These are phyloP conservation scores for Colletotrichum karsti DNA, from an alignment of 2,329 filamentous ascomycete species.

Conservation along the genomic window DNA sequence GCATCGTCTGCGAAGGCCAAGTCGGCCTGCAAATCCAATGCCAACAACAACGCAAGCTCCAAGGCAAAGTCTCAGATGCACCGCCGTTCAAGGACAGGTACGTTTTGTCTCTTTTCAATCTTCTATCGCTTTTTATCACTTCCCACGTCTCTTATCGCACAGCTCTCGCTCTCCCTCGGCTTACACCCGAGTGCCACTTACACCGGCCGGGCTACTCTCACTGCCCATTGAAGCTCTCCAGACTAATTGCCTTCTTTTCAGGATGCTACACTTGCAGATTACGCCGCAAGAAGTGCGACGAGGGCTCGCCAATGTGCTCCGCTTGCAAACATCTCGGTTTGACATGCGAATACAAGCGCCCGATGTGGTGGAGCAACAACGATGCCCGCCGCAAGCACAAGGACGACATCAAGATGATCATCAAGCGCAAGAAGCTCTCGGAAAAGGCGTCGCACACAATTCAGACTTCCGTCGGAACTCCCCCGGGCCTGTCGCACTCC, in stretches of 20 bases:
- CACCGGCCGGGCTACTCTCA: conserved; percentile 9
- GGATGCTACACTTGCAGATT: conserved; percentile 76
- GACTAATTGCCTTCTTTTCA: conserved; percentile 36
- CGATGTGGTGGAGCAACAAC: conserved; percentile 96
- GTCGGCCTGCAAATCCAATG: conserved; percentile 59
- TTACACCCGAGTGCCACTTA: conserved; percentile 36
- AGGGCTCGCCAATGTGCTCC: conserved; percentile 68
- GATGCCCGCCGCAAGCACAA: conserved; percentile 88
- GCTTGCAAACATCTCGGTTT: conserved; percentile 81
- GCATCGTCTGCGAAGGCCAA: conserved; percentile 68
- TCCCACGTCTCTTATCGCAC: neutral
- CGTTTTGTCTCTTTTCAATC: conserved; percentile 33
- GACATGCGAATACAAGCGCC: conserved; percentile 94
- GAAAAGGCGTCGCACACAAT: conserved; percentile 78
- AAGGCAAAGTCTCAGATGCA: conserved; percentile 88
- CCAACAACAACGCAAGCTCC: conserved; percentile 58
- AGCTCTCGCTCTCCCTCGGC: conserved; percentile 34
- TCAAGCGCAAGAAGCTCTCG: conserved; percentile 94
- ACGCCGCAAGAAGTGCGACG: conserved; percentile 75
- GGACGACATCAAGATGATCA: conserved; percentile 95
- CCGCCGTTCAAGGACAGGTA: conserved; percentile 93
- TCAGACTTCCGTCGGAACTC: conserved; percentile 69
- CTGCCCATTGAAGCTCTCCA: conserved; percentile 26
- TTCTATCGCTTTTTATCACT: neutral
- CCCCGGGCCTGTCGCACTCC: conserved; percentile 82